Evolutionary conservation across 345 rosid genomes (phyloP).

Genomic region (Salix brachista): DNA sequence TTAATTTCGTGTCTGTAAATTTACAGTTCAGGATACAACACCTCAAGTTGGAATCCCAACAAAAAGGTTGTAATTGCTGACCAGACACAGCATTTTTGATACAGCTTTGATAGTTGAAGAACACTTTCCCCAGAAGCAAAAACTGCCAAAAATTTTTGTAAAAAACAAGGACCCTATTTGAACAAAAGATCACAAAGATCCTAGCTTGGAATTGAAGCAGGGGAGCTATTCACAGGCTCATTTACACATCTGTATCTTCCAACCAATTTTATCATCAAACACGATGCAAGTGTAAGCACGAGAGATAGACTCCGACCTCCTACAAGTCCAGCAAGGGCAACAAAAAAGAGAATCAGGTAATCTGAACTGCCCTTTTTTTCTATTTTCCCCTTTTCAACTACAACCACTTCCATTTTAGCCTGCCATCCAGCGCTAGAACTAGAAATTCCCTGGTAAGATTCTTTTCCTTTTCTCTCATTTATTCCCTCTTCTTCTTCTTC

Average conservation of each 20-base stretch:
- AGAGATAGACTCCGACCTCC: slow-evolving; percentile 58
- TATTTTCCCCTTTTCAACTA: background rate
- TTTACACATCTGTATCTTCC: slow-evolving; percentile 6
- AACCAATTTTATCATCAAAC: slow-evolving; percentile 25
- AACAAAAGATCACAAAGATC: background rate
- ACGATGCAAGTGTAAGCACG: slow-evolving; percentile 42
- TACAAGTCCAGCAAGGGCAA: slow-evolving; percentile 59
- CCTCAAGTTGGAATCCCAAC: slow-evolving; percentile 8
- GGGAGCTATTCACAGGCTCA: background rate
- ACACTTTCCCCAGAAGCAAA: background rate
- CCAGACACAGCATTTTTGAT: background rate
- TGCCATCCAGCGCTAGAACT: background rate
- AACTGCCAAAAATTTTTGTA: background rate
- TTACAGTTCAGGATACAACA: slow-evolving; percentile 21
- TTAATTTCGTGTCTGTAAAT: slow-evolving; percentile 15
- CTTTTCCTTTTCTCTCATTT: slow-evolving; percentile 4
- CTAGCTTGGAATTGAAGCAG: background rate
- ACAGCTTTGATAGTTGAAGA: background rate
- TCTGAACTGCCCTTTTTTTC: slow-evolving; percentile 27
- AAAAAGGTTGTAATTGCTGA: background rate
- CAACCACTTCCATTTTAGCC: background rate
- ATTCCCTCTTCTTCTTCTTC: background rate
- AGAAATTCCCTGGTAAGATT: background rate
- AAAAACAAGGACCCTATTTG: background rate
- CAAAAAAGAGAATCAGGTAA: slow-evolving; percentile 33